Evolutionary conservation across 257 asterid species (phyloP).

Genomic region (Petunia secreta): DNA sequence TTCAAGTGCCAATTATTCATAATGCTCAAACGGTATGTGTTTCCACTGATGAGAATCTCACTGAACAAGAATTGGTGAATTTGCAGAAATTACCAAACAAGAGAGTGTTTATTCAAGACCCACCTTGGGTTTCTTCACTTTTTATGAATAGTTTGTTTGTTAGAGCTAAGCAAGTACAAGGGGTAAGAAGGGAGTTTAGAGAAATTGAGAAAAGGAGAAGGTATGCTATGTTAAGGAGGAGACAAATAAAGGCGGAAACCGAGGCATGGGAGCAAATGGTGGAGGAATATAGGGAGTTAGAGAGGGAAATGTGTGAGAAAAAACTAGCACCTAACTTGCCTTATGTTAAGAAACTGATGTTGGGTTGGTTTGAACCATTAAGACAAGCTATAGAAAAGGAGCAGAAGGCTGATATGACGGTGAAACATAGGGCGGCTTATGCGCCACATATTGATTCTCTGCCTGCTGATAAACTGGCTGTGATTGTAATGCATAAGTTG

Average conservation of each 20-base stretch:
- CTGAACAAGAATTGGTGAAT: slow-evolving; percentile 41
- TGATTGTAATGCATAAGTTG: slow-evolving; percentile 90
- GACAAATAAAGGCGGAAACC: slow-evolving; percentile 82
- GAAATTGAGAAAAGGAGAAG: slow-evolving; percentile 84
- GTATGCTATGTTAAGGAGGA: slow-evolving; percentile 64
- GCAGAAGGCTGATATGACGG: slow-evolving; percentile 59
- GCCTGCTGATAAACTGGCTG: slow-evolving; percentile 94
- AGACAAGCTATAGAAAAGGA: slow-evolving; percentile 76
- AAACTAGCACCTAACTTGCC: slow-evolving; percentile 93
- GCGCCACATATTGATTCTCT: slow-evolving; percentile 70
- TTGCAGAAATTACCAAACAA: slow-evolving; percentile 44
- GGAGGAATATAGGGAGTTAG: slow-evolving; percentile 83
- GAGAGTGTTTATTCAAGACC: too few species aligned
- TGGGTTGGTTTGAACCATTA: slow-evolving; percentile 96
- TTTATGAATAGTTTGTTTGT: slow-evolving; percentile 67
- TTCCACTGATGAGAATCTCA: slow-evolving; percentile 55
- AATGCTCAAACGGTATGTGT: slow-evolving; percentile 64
- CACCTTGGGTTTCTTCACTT: slow-evolving; percentile 51
- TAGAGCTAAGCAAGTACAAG: slow-evolving; percentile 49
- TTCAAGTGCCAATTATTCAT: slow-evolving; percentile 47
- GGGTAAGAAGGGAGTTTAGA: slow-evolving; percentile 60
- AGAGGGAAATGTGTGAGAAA: slow-evolving; percentile 93
- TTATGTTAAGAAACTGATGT: slow-evolving; percentile 68
- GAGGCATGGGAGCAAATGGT: slow-evolving; percentile 96
- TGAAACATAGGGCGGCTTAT: slow-evolving; percentile 65